These are phyloP conservation scores for Solanum piurae DNA, from an alignment of 257 asterid genomes.

Conservation along the genomic window DNA sequence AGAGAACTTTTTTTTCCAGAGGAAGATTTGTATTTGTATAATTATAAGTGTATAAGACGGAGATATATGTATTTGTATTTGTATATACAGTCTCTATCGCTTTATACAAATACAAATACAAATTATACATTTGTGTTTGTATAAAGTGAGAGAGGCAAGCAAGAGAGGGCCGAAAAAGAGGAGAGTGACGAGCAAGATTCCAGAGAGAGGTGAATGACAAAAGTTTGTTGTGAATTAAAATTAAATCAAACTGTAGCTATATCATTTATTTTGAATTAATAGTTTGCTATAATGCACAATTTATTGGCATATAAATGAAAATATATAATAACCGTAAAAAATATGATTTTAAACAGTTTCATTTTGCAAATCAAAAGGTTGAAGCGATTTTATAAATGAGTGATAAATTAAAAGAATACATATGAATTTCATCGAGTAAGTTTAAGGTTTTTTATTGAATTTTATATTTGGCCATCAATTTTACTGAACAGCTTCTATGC, in stretches of 20 bases:
- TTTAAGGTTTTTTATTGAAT: neutral
- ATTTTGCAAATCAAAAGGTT: neutral
- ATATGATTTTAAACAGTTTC: neutral
- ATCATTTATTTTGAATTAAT: neutral
- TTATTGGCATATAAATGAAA: neutral
- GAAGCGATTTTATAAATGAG: neutral
- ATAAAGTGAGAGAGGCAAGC: too few species aligned
- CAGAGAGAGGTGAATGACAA: too few species aligned
- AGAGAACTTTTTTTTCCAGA: too few species aligned
- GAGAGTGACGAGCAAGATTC: neutral
- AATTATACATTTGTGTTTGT: too few species aligned
- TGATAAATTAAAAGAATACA: neutral
- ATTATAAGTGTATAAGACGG: too few species aligned
- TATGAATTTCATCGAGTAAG: neutral
- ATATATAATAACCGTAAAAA: too few species aligned
- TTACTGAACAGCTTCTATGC: neutral
- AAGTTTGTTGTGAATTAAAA: accelerated
- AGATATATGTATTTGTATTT: too few species aligned
- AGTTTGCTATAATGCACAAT: too few species aligned
- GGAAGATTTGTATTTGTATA: neutral
- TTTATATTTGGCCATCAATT: neutral
- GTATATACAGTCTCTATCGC: too few species aligned
- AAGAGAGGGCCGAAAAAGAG: neutral
- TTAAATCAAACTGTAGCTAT: too few species aligned
- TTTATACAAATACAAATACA: too few species aligned